Base-by-base conservation (phyloP, 768 basidiomycete species). In the Serendipita sp. region DNA sequence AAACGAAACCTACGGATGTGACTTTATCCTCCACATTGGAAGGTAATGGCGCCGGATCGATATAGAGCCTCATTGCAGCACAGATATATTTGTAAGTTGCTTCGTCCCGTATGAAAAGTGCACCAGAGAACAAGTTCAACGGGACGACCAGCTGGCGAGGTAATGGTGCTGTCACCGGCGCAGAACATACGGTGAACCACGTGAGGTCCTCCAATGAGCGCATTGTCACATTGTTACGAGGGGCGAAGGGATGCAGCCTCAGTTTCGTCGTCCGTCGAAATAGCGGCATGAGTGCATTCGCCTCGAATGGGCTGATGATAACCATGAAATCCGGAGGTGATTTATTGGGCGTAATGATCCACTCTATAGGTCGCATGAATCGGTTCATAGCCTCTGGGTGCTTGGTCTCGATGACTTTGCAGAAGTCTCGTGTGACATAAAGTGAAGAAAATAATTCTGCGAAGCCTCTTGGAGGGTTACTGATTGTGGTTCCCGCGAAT, bases 121-220 rank as follows among this genome's bases (percentile, higher is more conserved):
- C 78, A 1, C 78, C 79, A 13, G 78, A 76, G 67, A 76, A 78
- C 34, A 79, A 65, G 45, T 76, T 78, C 38, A 80, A 69, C 30
- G 62, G 63, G 32, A 71, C 72, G 11, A 70, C 56, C 8, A 65
- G 44, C 2, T 63, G 46, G 1, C 66, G 62, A 1, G 32, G 23
- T 0, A 73, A 66, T 2, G 72, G 48, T 3, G 10, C 18, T 8
- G 5, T 32, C 10, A 18, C n/a, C 1, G 30, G 34, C 7, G 34
- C 35, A 13, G 69, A 66, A n/a, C 74, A 76, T 56, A 75, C 60
- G 28, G 66, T 65, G 48, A 70, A 71, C 65, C 76, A 72, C n/a
- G 60, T 51, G 52, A 77, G 68, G 66, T 75, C 65, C 66, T 81
- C 80, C 45, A 75, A 74, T 2, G 76, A 67, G 23, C 66, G 68